These are phyloP conservation scores for Cladophialophora chaetospira DNA, from an alignment of 2,329 filamentous ascomycete genomes.

Conservation along the genomic window DNA sequence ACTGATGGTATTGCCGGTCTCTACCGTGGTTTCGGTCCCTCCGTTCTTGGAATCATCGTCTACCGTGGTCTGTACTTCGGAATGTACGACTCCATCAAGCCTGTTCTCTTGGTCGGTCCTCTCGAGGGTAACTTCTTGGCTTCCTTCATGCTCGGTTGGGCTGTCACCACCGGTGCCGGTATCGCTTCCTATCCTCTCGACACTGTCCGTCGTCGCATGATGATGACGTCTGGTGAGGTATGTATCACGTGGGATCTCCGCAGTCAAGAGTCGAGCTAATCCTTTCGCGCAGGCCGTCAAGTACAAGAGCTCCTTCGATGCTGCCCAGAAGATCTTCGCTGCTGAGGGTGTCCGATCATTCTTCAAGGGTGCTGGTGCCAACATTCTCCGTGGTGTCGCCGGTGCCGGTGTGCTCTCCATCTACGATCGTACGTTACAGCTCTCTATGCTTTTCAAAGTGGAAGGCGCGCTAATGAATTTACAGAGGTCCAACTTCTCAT, in stretches of 20 bases:
- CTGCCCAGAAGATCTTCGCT: slow-evolving; percentile 93
- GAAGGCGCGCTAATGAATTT: slow-evolving; percentile 22
- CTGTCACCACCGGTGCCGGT: slow-evolving; percentile 99
- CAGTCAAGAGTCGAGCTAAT: not conserved
- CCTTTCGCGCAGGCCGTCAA: slow-evolving; percentile 79
- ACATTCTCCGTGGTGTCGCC: slow-evolving; percentile 99
- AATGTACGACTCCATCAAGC: slow-evolving; percentile 99
- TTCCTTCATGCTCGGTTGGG: slow-evolving; percentile 98
- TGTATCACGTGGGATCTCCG: slow-evolving; percentile 35
- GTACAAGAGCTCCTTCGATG: slow-evolving; percentile 97
- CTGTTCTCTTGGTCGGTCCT: slow-evolving; percentile 84
- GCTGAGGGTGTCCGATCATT: slow-evolving; percentile 97
- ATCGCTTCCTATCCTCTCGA: slow-evolving; percentile 99
- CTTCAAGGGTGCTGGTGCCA: slow-evolving; percentile 99
- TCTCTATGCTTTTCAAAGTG: not conserved
- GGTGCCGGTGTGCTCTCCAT: slow-evolving; percentile 99
- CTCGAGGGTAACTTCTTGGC: slow-evolving; percentile 99
- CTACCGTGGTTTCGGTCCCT: slow-evolving; percentile 99
- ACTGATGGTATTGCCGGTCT: slow-evolving; percentile 99
- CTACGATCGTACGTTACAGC: slow-evolving; percentile 82
- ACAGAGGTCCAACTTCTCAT: slow-evolving; percentile 75
- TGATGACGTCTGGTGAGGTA: slow-evolving; percentile 90
- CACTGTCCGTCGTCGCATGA: slow-evolving; percentile 99
- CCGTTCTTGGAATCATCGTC: slow-evolving; percentile 97
- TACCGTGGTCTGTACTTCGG: slow-evolving; percentile 99